Conservation (phyloP, 176 grass and related monocot genomes). For the Oryza glaberrima region DNA sequence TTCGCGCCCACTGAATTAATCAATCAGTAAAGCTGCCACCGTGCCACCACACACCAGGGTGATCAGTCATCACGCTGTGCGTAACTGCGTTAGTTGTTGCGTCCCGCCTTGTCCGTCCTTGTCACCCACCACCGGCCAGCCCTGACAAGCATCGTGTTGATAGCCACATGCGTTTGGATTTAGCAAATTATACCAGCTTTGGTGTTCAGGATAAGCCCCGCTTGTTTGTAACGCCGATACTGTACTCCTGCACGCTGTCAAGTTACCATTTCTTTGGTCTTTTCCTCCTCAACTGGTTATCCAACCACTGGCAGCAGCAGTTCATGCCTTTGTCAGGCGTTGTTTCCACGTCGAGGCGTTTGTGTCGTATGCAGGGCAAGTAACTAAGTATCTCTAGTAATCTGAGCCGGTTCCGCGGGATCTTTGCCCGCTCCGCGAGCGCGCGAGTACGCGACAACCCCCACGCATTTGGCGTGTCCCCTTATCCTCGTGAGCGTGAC, state of each 20-base stretch:
- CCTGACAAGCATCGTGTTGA: slow-evolving; percentile 18
- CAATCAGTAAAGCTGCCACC: background rate
- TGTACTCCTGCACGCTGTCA: slow-evolving; percentile 21
- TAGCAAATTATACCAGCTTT: background rate
- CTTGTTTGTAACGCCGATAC: background rate
- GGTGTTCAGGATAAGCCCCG: slow-evolving; percentile 25
- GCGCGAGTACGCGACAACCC: slow-evolving; percentile 36
- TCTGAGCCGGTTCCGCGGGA: slow-evolving; percentile 6
- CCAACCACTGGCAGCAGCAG: background rate
- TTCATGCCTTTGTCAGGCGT: background rate
- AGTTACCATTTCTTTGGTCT: background rate
- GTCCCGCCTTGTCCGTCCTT: slow-evolving; percentile 16
- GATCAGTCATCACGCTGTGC: background rate
- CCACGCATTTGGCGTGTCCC: slow-evolving; percentile 44
- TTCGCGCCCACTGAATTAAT: background rate
- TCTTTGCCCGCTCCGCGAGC: slow-evolving; percentile 33
- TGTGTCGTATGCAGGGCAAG: background rate
- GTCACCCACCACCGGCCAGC: slow-evolving; percentile 34
- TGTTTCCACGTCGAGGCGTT: background rate
- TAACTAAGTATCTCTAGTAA: slow-evolving; percentile 27
- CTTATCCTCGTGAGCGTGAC: slow-evolving; percentile 34
- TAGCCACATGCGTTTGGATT: slow-evolving; percentile 32
- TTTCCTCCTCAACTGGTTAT: background rate
- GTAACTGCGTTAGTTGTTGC: background rate
- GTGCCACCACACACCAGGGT: background rate